These are phyloP conservation scores for Yamadazyma sp. DNA, from an alignment of 1,139 yeast genomes.

Conservation along the genomic window DNA sequence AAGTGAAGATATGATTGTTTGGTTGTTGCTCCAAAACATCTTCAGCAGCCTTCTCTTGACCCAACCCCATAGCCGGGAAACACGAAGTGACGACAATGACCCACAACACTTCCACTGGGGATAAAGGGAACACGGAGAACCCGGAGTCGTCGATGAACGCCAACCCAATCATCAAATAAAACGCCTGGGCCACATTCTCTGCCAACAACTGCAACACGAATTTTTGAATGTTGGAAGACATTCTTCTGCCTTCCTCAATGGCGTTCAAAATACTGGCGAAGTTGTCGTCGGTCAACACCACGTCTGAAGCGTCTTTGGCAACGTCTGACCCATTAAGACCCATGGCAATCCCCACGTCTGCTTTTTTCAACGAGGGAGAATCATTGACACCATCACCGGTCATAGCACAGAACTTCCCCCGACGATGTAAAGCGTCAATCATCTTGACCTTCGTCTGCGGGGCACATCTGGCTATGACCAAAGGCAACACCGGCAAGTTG, in stretches of 20 bases:
- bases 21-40: slow-evolving; percentile 71
- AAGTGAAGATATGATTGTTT: slow-evolving; percentile 61
- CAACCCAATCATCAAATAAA: slow-evolving; percentile 68
- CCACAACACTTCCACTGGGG: slow-evolving; percentile 82
- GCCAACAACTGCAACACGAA: slow-evolving; percentile 79
- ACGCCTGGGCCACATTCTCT: slow-evolving; percentile 76
- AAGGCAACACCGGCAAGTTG: slow-evolving; percentile 65
- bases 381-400: slow-evolving; percentile 90
- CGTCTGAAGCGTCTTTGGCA: slow-evolving; percentile 79
- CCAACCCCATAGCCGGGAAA: slow-evolving; percentile 88
- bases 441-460: slow-evolving; percentile 83
- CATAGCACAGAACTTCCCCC: slow-evolving; percentile 74
- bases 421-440: slow-evolving; percentile 79
- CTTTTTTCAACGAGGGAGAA: slow-evolving; percentile 76
- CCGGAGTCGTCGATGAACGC: slow-evolving; percentile 63
- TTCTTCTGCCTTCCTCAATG: slow-evolving; percentile 80
- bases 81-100: slow-evolving; percentile 76
- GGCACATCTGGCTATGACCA: slow-evolving; percentile 83
- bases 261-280: slow-evolving; percentile 77
- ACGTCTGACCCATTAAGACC: slow-evolving; percentile 81
- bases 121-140: slow-evolving; percentile 70
- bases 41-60: slow-evolving; percentile 65
- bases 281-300: slow-evolving; percentile 73
- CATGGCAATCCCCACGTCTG: slow-evolving; percentile 90
- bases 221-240: slow-evolving; percentile 79